A percentile compares a stretch with the other conserved stretches of the same genome.
These are phyloP conservation scores for Botryosphaeria dothidea DNA, from an alignment of 2,329 filamentous ascomycete species.

Conservation along the genomic window DNA sequence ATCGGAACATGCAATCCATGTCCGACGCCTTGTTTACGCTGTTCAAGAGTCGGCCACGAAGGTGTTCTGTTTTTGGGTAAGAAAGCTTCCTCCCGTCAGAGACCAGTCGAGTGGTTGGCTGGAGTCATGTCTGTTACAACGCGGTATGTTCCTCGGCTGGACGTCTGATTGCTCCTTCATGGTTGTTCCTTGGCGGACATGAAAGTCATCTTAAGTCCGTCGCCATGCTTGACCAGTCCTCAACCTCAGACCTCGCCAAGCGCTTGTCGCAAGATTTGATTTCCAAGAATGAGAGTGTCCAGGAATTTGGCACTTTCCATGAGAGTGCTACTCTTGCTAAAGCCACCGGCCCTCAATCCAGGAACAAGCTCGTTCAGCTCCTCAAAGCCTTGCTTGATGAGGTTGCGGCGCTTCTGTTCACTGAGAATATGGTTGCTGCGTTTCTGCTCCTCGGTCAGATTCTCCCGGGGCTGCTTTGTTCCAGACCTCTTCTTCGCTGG, in stretches of 20 bases:
- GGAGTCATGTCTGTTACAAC: background rate
- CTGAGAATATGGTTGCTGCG: conserved; percentile 83
- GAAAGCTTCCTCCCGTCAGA: background rate
- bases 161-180: background rate
- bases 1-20: too few species aligned
- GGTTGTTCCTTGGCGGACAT: background rate
- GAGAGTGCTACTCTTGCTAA: conserved; percentile 82
- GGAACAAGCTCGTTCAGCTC: conserved; percentile 78
- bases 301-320: conserved; percentile 76
- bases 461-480: conserved; percentile 43
- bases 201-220: background rate
- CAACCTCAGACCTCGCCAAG: conserved; percentile 17
- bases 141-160: background rate
- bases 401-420: conserved; percentile 80
- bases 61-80: background rate
- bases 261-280: conserved; percentile 36
- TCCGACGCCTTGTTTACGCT: background rate
- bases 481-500: conserved; percentile 2
- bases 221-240: background rate
- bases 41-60: background rate
- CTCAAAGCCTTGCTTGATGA: conserved; percentile 81
- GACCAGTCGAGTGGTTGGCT: background rate
- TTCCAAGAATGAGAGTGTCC: conserved; percentile 70
- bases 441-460: conserved; percentile 76
- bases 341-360: conserved; percentile 57